Conservation (phyloP, 75 land plant species). For the Cunninghamia lanceolata region DNA sequence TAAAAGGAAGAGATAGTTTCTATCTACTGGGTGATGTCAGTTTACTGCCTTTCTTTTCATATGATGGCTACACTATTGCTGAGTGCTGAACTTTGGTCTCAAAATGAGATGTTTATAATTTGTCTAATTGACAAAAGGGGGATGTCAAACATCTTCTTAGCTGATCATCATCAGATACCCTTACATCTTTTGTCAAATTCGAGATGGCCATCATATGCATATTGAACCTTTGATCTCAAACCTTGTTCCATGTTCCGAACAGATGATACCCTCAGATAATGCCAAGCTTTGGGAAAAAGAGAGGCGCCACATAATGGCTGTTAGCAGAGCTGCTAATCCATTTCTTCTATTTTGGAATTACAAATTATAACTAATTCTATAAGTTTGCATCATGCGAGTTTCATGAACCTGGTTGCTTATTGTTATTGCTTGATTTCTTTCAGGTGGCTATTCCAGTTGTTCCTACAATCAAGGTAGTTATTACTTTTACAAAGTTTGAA, state of each 20-base stretch:
- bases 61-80: background rate
- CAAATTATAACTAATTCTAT: background rate
- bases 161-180: background rate
- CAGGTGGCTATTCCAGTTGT: constrained; percentile 88
- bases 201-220: background rate
- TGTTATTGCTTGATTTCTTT: constrained; percentile 1
- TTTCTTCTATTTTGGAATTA: background rate
- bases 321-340: background rate
- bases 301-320: background rate
- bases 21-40: background rate
- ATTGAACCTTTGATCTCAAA: background rate
- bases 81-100: background rate
- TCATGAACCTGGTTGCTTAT: background rate
- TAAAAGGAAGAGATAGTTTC: background rate
- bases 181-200: background rate
- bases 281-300: background rate
- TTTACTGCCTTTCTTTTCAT: background rate
- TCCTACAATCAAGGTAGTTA: constrained; percentile 69
- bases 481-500: constrained; percentile 77
- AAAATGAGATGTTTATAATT: background rate
- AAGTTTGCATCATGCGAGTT: background rate
- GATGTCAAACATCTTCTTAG: background rate
- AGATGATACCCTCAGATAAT: background rate
- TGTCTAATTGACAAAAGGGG: background rate
- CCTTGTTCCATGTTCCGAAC: background rate